phyloP scores from a whole-genome alignment of 768 basidiomycete species.

The Phlebiopsis flavidoalba region DNA sequence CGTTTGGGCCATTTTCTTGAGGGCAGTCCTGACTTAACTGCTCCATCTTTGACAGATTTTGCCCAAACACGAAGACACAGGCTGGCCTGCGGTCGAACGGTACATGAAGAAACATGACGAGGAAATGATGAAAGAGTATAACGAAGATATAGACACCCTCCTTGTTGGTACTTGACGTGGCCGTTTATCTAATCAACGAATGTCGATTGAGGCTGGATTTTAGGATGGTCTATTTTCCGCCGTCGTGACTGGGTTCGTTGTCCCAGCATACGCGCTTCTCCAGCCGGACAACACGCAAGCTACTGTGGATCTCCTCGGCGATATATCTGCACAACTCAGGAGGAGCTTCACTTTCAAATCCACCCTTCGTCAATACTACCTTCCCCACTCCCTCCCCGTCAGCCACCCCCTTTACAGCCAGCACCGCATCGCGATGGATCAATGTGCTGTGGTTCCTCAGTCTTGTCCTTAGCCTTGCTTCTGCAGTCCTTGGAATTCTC shows the following conservation, averaged over 20 bases:
- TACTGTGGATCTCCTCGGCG: conserved; percentile 5
- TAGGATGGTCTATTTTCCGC: conserved; percentile 10
- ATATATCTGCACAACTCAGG: background rate
- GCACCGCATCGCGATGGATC: background rate
- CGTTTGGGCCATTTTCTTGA: too few relatives aligned
- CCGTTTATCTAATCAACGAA: background rate
- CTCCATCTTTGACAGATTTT: too few relatives aligned
- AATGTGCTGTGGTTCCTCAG: conserved; percentile 7
- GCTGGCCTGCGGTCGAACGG: conserved; percentile 2
- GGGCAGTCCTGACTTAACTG: too few relatives aligned
- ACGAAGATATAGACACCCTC: conserved; percentile 5
- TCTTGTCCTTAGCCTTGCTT: background rate
- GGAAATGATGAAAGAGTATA: background rate
- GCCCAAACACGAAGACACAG: background rate
- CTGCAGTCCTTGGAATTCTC: background rate
- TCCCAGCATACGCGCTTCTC: background rate
- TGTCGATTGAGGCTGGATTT: conserved; percentile 21
- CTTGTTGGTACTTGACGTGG: background rate
- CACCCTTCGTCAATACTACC: background rate
- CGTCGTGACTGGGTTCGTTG: conserved; percentile 2
- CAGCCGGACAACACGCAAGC: conserved; percentile 11
- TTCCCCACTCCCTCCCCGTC: background rate
- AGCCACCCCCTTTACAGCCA: background rate
- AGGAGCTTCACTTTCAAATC: background rate
- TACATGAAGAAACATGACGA: conserved; percentile 5